A percentile compares a stretch with the other conserved stretches of the same genome.
These are phyloP conservation scores for Aspergillus candidus DNA, from an alignment of 2,329 filamentous ascomycete genomes.

Conservation along the genomic window DNA sequence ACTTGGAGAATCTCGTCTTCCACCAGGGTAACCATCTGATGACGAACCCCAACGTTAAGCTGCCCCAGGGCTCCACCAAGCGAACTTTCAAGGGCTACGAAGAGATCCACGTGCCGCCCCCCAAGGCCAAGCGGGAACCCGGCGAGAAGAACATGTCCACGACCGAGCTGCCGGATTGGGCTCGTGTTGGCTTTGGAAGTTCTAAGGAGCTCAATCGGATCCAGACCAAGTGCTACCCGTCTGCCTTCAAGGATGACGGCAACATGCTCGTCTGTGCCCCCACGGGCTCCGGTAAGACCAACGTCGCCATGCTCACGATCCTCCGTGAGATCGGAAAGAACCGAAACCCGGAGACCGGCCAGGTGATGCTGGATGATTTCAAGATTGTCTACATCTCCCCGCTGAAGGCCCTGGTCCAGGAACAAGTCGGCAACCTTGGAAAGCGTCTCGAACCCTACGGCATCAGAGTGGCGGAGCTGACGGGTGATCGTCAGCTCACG, in stretches of 20 bases:
- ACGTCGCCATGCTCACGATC: constrained; percentile 96
- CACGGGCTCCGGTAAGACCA: constrained; percentile 96
- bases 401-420: constrained; percentile 89
- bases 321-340: constrained; percentile 95
- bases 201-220: constrained; percentile 89
- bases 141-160: constrained; percentile 77
- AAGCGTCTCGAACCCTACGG: constrained; percentile 85
- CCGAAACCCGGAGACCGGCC: constrained; percentile 78
- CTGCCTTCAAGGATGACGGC: constrained; percentile 86
- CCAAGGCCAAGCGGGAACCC: constrained; percentile 77
- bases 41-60: constrained; percentile 94
- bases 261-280: constrained; percentile 98
- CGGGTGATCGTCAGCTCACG: constrained; percentile 93
- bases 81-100: constrained; percentile 96
- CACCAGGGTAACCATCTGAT: constrained; percentile 98
- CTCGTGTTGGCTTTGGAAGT: constrained; percentile 74
- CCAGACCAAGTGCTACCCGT: constrained; percentile 86
- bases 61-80: constrained; percentile 93
- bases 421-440: constrained; percentile 97
- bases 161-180: constrained; percentile 87
- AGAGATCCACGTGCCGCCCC: constrained; percentile 92
- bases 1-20: constrained; percentile 92
- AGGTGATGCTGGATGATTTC: constrained; percentile 91
- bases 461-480: constrained; percentile 89
- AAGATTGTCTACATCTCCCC: constrained; percentile 98